Evolutionary conservation across 1,284 basidiomycete species (phyloP), one percentile per base, ranked within the genome.

Genomic region (Rhodotorula sp.): DNA sequence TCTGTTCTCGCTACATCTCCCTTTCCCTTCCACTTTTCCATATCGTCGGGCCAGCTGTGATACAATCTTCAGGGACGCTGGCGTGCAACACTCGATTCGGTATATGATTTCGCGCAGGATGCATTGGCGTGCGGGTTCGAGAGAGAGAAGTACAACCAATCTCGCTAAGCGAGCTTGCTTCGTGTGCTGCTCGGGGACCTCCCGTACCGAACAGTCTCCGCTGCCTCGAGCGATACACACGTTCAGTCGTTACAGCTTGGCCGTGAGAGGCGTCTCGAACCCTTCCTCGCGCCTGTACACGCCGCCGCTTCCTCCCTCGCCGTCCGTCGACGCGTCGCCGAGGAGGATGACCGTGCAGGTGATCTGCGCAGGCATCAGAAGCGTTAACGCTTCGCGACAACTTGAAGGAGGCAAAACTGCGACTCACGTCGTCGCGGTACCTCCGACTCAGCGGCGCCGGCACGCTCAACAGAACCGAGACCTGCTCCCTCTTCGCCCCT

Each of bases 381-480:
- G 2, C 20, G 15, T 5, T 13, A 11, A 50, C n/a, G 47, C 2
- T 22, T 26, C 30, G 51, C 50, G 18, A 34, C 11, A 10, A 16
- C 18, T 10, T 8, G 31, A 28, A 51, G 30, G 62, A n/a, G 46
- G 31, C 20, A n/a, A 31, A 40, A 64, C 40, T 3, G n/a, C 22
- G 22, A 68, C 71, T 94, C 47, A 91, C 86, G 81, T 96, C 94
- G 78, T 96, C 93, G 63, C 93, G 84, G 79, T 88, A 89, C 76
- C 88, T 85, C 78, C 92, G 85, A 65, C 89, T 87, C 72, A 87
- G 82, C 44, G 92, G 91, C 9, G 91, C 85, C 30, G 92, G 91
- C 67, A 99, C 91, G 78, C 92, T 94, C 77, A 98, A 82, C 72
- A 90, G 77, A 78, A 86, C 86, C 30, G 87, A 85, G 65, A 96